Base-by-base conservation (phyloP, 139 green algal genomes). In the Marvania coccoides region DNA sequence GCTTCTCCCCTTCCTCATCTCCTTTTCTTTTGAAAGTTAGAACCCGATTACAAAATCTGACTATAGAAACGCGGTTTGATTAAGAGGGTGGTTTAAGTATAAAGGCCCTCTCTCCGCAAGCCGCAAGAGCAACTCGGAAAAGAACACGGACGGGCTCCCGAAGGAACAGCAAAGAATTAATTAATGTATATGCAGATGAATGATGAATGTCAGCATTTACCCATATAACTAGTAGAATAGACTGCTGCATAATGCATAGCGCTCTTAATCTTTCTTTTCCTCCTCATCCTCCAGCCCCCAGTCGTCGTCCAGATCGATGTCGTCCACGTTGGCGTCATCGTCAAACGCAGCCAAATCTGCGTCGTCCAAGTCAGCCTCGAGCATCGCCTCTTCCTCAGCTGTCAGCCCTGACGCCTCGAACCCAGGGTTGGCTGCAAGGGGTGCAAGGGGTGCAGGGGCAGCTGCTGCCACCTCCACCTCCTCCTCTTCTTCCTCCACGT, bases 201-300 rank as follows among this genome's bases (percentile, higher is more conserved):
- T n/a, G n/a, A n/a, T n/a, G n/a, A n/a, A n/a, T n/a, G n/a, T n/a
- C n/a, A n/a, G n/a, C n/a, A n/a, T n/a, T n/a, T n/a, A n/a, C n/a
- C n/a, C n/a, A n/a, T n/a, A n/a, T n/a, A n/a, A n/a, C n/a, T n/a
- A n/a, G n/a, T n/a, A n/a, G n/a, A n/a, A n/a, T n/a, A n/a, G n/a
- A n/a, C 38, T 9, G 38, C 38, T 46, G 19, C 45, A 24, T 56
- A 24, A 56, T 3, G 19, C 47, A 3, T 7, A 35, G 15, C 24
- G 24, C 47, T 56, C 47, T 7, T n/a, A n/a, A n/a, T 54, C 34
- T 12, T 65, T 47, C 6, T 34, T 15, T 23, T 71, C 48, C 5
- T 69, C 65, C 13, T 72, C 75, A 3, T 58, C 82, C 39, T 89
- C 82, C 28, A 88, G 60, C 5, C 81, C 70, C 80, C 80, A 87